phyloP scores from a whole-genome alignment of 2,329 filamentous ascomycete species.

The Stagonosporopsis rhizophila region DNA sequence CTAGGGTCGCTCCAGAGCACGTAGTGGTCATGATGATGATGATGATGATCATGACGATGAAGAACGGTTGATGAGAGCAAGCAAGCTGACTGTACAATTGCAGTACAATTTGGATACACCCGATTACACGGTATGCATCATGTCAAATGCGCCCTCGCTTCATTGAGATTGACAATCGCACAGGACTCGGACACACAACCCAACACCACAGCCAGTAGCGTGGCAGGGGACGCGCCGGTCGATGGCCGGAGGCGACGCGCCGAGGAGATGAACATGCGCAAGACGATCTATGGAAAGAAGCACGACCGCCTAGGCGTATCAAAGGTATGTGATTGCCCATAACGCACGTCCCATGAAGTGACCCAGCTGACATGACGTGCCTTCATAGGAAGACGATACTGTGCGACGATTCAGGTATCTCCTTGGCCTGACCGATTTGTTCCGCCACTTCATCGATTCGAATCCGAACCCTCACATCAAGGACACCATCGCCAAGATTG shows the following conservation, averaged over 20 bases:
- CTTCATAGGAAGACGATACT: constrained; percentile 83
- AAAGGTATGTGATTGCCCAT: constrained; percentile 67
- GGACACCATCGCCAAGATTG: constrained; percentile 92
- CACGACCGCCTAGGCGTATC: constrained; percentile 90
- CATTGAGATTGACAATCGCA: constrained; percentile 28
- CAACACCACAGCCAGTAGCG: constrained; percentile 79
- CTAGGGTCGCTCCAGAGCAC: constrained; percentile 10
- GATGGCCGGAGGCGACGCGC: constrained; percentile 87
- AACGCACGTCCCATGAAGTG: background rate
- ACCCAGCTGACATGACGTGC: constrained; percentile 18
- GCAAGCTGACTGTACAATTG: constrained; percentile 33
- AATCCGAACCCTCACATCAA: constrained; percentile 95
- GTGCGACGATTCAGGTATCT: constrained; percentile 94
- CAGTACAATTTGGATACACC: constrained; percentile 65
- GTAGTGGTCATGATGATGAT: too few species aligned
- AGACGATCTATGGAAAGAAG: constrained; percentile 93
- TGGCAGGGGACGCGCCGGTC: constrained; percentile 72
- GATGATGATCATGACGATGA: too few species aligned
- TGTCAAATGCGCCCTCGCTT: background rate
- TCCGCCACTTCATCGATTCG: constrained; percentile 98
- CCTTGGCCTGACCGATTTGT: constrained; percentile 91
- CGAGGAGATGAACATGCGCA: constrained; percentile 86
- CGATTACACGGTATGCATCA: constrained; percentile 63
- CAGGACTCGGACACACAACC: constrained; percentile 71
- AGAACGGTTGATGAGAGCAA: constrained; percentile 6